Percentiles rank a stretch among this genome's conserved stretches.
These are phyloP conservation scores for Amoeboaphelidium occidentale DNA, from an alignment of 371 early-diverging fungal genomes.

Conservation along the genomic window DNA sequence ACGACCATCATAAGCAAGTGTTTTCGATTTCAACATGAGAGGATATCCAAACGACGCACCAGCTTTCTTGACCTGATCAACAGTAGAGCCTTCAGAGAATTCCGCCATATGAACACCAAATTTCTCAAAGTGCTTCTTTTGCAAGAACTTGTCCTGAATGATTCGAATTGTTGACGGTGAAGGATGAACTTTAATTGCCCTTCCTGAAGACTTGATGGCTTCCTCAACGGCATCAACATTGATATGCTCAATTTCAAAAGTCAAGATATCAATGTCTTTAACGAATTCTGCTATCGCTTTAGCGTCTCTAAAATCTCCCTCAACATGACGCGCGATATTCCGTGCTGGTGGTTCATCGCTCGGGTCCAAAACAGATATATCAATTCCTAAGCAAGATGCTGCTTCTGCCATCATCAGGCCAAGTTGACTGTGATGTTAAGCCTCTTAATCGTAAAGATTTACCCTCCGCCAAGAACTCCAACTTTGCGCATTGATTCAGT, in stretches of 20 bases:
- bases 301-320: slow-evolving; percentile 53
- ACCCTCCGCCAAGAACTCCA: slow-evolving; percentile 45
- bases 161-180: slow-evolving; percentile 46
- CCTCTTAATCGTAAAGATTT: slow-evolving; percentile 86
- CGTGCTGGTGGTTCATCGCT: too few relatives aligned
- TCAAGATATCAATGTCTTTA: slow-evolving; percentile 39
- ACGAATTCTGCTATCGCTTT: slow-evolving; percentile 47
- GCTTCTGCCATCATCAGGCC: slow-evolving; percentile 64
- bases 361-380: slow-evolving; percentile 27
- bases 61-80: slow-evolving; percentile 14
- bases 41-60: slow-evolving; percentile 55
- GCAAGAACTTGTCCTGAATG: slow-evolving; percentile 86
- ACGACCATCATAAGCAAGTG: slow-evolving; percentile 67
- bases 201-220: slow-evolving; percentile 21
- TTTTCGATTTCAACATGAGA: slow-evolving; percentile 75
- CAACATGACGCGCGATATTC: too few relatives aligned
- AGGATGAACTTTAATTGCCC: slow-evolving; percentile 32
- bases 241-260: slow-evolving; percentile 91
- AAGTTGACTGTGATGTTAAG: slow-evolving; percentile 49
- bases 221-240: slow-evolving; percentile 39
- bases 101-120: slow-evolving; percentile 12
- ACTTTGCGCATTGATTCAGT: too few relatives aligned
- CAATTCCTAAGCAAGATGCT: slow-evolving; percentile 52
- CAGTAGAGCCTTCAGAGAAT: slow-evolving; percentile 45
- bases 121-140: slow-evolving; percentile 42